These are phyloP conservation scores for Hymenochaete sp. DNA, from an alignment of 1,284 basidiomycete genomes.

Conservation along the genomic window DNA sequence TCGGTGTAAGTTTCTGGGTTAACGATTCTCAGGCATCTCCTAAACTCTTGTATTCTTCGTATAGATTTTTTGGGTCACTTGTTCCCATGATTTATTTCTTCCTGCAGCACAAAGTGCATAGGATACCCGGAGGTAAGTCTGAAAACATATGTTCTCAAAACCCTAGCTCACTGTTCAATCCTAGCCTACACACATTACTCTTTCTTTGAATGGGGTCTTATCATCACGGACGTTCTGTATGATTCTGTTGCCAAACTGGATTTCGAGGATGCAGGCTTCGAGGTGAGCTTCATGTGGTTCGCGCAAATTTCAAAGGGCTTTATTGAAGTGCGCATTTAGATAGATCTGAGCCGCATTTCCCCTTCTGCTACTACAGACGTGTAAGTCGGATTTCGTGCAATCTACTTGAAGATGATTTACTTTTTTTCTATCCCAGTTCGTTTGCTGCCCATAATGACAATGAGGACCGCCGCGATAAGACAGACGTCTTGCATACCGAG, in stretches of 20 bases:
- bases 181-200: conserved; percentile 79
- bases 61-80: conserved; percentile 63
- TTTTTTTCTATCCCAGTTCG: too few relatives aligned
- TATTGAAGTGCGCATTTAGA: too few relatives aligned
- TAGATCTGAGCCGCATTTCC: too few relatives aligned
- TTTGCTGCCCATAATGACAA: too few relatives aligned
- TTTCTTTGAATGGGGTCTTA: conserved; percentile 83
- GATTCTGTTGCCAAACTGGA: conserved; percentile 64
- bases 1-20: conserved; percentile 33
- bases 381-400: too few relatives aligned
- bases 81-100: conserved; percentile 79
- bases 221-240: conserved; percentile 70
- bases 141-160: background rate
- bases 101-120: conserved; percentile 74
- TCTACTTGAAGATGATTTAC: too few relatives aligned
- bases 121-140: conserved; percentile 71
- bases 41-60: conserved; percentile 4
- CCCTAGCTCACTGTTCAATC: conserved; percentile 2
- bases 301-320: too few relatives aligned
- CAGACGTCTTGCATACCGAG: too few relatives aligned
- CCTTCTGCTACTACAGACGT: too few relatives aligned
- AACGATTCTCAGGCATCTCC: background rate
- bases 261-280: conserved; percentile 44
- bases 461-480: too few relatives aligned
- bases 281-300: too few relatives aligned